These are phyloP conservation scores for Pythium phragmitis DNA, from an alignment of 352 stramenopile genomes.

Conservation along the genomic window DNA sequence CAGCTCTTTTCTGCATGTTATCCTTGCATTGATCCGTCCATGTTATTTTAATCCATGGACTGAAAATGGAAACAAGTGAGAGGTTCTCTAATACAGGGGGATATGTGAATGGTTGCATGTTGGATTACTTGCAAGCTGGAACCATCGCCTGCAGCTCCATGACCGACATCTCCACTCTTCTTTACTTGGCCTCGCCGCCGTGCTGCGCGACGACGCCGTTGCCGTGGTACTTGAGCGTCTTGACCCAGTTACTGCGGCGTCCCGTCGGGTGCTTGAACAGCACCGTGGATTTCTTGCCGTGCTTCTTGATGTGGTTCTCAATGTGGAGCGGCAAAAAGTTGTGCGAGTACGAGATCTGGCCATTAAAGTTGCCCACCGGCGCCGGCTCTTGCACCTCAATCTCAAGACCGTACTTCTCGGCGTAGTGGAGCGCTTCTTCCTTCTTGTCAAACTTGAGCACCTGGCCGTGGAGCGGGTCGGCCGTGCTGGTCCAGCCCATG, in stretches of 20 bases:
- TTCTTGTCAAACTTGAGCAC: slow-evolving; percentile 89
- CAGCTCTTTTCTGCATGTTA: neutral
- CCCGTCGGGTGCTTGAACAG: slow-evolving; percentile 78
- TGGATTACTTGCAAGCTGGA: too few relatives aligned
- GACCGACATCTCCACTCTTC: neutral
- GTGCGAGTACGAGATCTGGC: slow-evolving; percentile 84
- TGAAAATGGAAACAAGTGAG: too few relatives aligned
- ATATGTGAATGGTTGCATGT: too few relatives aligned
- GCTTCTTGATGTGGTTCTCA: slow-evolving; percentile 74
- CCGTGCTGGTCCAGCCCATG: slow-evolving; percentile 93
- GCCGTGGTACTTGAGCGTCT: slow-evolving; percentile 88
- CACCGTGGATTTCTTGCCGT: slow-evolving; percentile 74
- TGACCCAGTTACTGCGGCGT: slow-evolving; percentile 84
- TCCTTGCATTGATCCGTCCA: too few relatives aligned
- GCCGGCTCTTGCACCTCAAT: slow-evolving; percentile 83
- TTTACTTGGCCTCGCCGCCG: slow-evolving; percentile 65
- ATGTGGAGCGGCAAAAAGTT: slow-evolving; percentile 81
- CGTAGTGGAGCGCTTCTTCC: slow-evolving; percentile 75
- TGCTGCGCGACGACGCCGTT: slow-evolving; percentile 78
- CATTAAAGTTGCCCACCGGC: slow-evolving; percentile 58
- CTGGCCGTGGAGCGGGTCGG: slow-evolving; percentile 85
- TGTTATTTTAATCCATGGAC: too few relatives aligned
- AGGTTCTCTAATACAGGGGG: too few relatives aligned
- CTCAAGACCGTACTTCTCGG: slow-evolving; percentile 88
- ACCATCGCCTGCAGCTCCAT: too few relatives aligned